These are phyloP conservation scores for Stachybotrys elegans DNA, from an alignment of 2,329 filamentous ascomycete genomes.

Conservation along the genomic window DNA sequence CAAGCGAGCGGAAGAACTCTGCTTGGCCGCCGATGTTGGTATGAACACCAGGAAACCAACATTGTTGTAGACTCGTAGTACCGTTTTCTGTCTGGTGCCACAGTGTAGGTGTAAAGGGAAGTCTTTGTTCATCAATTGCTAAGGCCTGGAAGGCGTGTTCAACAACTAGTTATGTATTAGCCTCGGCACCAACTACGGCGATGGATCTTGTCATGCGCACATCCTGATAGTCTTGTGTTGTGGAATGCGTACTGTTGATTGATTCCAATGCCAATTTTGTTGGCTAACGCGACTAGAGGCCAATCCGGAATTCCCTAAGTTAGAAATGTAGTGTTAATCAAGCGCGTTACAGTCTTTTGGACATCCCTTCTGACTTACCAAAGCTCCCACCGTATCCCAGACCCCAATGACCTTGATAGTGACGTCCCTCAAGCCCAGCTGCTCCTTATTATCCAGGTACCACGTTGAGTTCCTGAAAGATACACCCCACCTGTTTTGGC, in stretches of 20 bases:
- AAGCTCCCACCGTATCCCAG: conserved; percentile 12
- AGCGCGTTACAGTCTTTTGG: too few species aligned
- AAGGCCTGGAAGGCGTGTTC: conserved; percentile 52
- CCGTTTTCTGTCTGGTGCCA: conserved; percentile 18
- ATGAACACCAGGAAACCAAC: conserved; percentile 21
- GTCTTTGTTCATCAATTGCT: conserved; percentile 46
- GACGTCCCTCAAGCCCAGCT: background rate
- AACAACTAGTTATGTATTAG: conserved; percentile 22
- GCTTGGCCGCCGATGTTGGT: conserved; percentile 18
- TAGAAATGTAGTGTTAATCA: too few species aligned
- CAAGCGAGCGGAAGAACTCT: background rate
- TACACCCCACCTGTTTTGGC: background rate
- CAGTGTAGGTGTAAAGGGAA: conserved; percentile 21
- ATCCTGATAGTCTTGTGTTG: background rate
- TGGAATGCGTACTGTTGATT: background rate
- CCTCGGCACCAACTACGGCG: background rate
- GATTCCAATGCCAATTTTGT: background rate
- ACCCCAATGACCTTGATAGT: conserved; percentile 3
- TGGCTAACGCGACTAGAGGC: background rate
- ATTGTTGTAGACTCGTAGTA: conserved; percentile 15
- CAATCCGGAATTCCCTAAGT: background rate
- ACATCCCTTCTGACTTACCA: background rate
- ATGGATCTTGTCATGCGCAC: background rate
- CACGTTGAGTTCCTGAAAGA: background rate
- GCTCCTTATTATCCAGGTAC: background rate